Base-by-base conservation (phyloP, 2,329 filamentous ascomycete species). In the Raffaelea albimanens region DNA sequence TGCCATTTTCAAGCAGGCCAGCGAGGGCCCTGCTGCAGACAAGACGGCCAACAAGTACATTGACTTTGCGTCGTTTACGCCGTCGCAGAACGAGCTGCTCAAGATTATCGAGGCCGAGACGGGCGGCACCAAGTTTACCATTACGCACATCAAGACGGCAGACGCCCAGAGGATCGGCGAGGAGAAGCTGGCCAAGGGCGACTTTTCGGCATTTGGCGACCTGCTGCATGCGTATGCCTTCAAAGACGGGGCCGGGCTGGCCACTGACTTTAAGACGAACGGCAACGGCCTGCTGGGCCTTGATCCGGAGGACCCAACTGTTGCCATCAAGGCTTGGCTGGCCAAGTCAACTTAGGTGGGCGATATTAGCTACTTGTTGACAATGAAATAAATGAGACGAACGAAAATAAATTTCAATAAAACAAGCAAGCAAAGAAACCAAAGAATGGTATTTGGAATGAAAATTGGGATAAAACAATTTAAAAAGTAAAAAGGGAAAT, bases 81-180 rank as follows among this genome's bases (percentile, higher is more conserved):
- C 73, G 0, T 72, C 73, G 1, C 79, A 83, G 60, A 75, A 75
- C 18, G 68, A 83, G 52, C 61, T 85, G 2, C 57, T 83, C 2
- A 60, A 63, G 13, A 58, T 69, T 1, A 62, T 76, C 2, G 76
- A 85, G 60, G 69, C 72, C 48, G 62, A 69, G 11, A 75, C 73
- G 0, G 44, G 25, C 43, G 71, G 70, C 2, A 57, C 63, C 18
- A 72, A 73, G 50, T 82, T 72, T 67, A 63, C 66, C 0, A 64
- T 80, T 2, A 67, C 64, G 3, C 60, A 58, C 7, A 49, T 60
- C 9, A 59, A 53, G 10, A 61, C 63, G 19, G 57, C 53, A 0
- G 67, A 68, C 9, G 51, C 65, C 44, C 57, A 64, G 45, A 60
- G 62, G 56, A 56, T 52, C n/a, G 70, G 64, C 3, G 57, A 63